Evolutionary conservation across 169 alveolate genomes (phyloP).

Genomic region (Fabrea salina): DNA sequence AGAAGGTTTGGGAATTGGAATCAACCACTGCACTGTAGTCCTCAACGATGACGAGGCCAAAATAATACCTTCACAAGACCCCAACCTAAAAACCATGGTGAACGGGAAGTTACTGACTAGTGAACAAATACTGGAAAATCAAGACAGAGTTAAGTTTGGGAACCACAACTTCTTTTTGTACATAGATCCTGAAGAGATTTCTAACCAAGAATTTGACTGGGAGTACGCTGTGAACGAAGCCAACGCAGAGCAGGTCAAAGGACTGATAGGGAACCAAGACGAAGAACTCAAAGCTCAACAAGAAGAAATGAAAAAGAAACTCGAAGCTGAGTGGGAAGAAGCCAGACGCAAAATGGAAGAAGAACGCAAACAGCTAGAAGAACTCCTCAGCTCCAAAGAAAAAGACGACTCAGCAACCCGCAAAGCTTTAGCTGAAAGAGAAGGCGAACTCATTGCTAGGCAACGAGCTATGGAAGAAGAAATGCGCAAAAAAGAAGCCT

Average conservation of each 20-base stretch:
- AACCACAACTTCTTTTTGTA: slow-evolving; percentile 46
- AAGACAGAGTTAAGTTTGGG: slow-evolving; percentile 53
- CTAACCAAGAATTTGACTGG: slow-evolving; percentile 43
- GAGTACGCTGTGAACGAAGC: slow-evolving; percentile 49
- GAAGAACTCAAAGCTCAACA: slow-evolving; percentile 32
- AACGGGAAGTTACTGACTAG: slow-evolving; percentile 54
- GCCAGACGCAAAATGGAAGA: slow-evolving; percentile 36
- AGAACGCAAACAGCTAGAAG: neutral
- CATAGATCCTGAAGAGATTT: slow-evolving; percentile 36
- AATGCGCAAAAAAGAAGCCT: neutral
- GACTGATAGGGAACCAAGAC: slow-evolving; percentile 43
- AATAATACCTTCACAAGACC: neutral
- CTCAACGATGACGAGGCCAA: slow-evolving; percentile 34
- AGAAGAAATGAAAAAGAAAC: slow-evolving; percentile 39
- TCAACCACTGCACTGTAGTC: slow-evolving; percentile 54
- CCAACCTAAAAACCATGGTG: slow-evolving; percentile 32
- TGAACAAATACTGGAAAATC: slow-evolving; percentile 31
- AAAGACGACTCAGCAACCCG: neutral
- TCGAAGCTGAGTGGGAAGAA: slow-evolving; percentile 45
- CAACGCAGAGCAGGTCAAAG: slow-evolving; percentile 32
- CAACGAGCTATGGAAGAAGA: slow-evolving; percentile 29
- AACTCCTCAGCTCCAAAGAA: neutral
- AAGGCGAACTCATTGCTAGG: neutral
- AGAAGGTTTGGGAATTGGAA: slow-evolving; percentile 66
- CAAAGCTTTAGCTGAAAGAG: slow-evolving; percentile 21